Base-by-base conservation (phyloP, 805 yeast genomes). In the Ogataea nonfermentans region DNA sequence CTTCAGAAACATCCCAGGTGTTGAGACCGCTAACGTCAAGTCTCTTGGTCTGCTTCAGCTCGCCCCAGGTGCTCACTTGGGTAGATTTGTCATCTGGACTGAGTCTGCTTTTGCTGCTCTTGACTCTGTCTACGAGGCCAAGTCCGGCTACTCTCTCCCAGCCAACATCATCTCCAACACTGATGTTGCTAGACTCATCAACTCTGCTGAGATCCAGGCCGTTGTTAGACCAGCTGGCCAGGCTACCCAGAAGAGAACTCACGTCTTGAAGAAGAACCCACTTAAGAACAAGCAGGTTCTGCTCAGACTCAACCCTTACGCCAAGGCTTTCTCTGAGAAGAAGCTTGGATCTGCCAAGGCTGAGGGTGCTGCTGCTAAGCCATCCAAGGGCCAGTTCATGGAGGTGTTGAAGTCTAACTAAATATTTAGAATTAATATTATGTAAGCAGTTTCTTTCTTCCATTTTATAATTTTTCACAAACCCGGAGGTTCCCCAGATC, bases 11-110 rank as follows among this genome's bases (percentile, higher is more conserved):
- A 78, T 93, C 59, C 99, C 99, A 74, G 99, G 99, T 85, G 98
- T 93, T 60, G 99, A 93, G 80, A 82, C 96, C 66, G 81, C 91
- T 64, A 77, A 82, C 71, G 99, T 93, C 63, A 76, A 84, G 64
- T 78, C 90, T 68, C 81, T 93, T 66, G 93, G 93, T 78, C 79
- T 93, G 65, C 84, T 93, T 71, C 98, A 91, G 80, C 85, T 93
- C 67, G 99, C 99, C 64, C 99, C 99, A 74, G 99, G 99, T 84
- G 95, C 98, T 69, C 99, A 93, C 81, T 79, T 93, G 66, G 99
- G 99, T 79, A 90, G 99, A 83, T 93, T 93, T 67, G 84, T 93
- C 67, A 88, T 93, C 88, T 93, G 99, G 99, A 90, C 99, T 68
- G 96, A 90, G 79, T 77, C 88, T 70, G 99, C 99, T 70, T 89